Evolutionary conservation across 2,329 filamentous ascomycete species (phyloP), one percentile per base, ranked within the genome.

Genomic region (Rachicladosporium sp.): DNA sequence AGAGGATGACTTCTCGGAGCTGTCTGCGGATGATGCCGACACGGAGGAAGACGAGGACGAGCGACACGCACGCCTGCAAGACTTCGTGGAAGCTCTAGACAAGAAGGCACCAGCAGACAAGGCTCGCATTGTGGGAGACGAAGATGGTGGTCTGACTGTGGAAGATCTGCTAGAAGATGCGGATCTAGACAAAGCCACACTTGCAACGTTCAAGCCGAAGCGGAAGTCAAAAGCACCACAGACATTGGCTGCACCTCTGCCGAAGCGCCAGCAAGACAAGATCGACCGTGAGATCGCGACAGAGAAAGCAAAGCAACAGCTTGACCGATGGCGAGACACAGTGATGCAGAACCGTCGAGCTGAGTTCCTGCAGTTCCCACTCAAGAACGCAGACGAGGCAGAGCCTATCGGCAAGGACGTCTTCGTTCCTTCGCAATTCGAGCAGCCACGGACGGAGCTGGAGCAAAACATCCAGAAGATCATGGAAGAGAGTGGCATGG

Each of bases 321-420:
- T 98, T 19, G 78, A 84, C 46, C 78, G 86, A 51, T 98, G 91
- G 91, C 81, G 81, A 27, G 89, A 95, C 44, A 96, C 91, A 0
- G 87, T 98, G 54, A 93, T 95, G 64, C 78, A 85, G 27, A 95
- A 95, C 60, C 81, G 91, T 43, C 75, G 86, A 50, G 88, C 89
- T 1, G 91, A 96, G 47, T 86, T 94, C 59, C 68, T 98, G 9
- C 71, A 80, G 12, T 98, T 98, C 54, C 91, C 91, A 4, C 70
- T 96, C 0, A 73, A 80, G 2, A 80, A 86, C 52, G 80, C 79
- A 31, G 75, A 78, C 43, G 76, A 71, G 39, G 71, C 70, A 21
- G 75, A 77, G 12, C 61, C 68, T 8, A 58, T 71, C 33, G 76
- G 71, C 13, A 76, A 80, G 53, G 74, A 83, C 31, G 70, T 73